These are phyloP conservation scores for Candida neerlandica DNA, from an alignment of 1,139 yeast genomes.

Conservation along the genomic window DNA sequence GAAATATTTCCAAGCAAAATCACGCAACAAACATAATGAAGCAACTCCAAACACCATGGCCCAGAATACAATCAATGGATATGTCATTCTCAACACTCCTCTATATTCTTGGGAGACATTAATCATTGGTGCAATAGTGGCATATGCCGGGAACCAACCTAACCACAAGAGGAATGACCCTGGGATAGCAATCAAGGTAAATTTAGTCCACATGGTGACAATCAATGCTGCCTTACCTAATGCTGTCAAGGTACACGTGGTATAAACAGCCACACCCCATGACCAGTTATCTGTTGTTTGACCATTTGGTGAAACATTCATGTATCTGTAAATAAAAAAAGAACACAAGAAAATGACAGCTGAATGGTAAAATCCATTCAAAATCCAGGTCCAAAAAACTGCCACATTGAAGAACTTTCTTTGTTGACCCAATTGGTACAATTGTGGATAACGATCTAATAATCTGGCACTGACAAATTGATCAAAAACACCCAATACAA, in stretches of 20 bases:
- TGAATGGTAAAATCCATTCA: constrained; percentile 94
- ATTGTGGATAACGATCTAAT: constrained; percentile 87
- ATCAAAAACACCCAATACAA: constrained; percentile 94
- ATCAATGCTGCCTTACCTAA: constrained; percentile 93
- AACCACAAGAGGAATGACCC: constrained; percentile 90
- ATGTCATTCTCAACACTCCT: constrained; percentile 77
- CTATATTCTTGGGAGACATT: constrained; percentile 82
- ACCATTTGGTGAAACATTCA: constrained; percentile 70
- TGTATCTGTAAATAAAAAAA: constrained; percentile 66
- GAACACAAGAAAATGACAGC: constrained; percentile 79
- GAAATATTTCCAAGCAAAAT: constrained; percentile 91
- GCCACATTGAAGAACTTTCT: constrained; percentile 87
- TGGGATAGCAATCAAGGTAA: constrained; percentile 88
- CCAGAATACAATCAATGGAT: constrained; percentile 85
- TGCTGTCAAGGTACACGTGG: constrained; percentile 86
- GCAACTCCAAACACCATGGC: constrained; percentile 77
- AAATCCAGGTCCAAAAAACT: constrained; percentile 97
- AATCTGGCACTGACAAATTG: constrained; percentile 92
- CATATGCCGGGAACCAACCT: constrained; percentile 82
- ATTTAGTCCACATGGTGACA: constrained; percentile 94
- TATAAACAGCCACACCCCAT: constrained; percentile 91
- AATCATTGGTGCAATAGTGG: constrained; percentile 79
- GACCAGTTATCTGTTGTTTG: constrained; percentile 87
- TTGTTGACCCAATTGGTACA: constrained; percentile 87
- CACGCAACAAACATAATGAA: constrained; percentile 76